phyloP scores from a whole-genome alignment of 2,329 filamentous ascomycete species.

The Phialemoniopsis sp. region DNA sequence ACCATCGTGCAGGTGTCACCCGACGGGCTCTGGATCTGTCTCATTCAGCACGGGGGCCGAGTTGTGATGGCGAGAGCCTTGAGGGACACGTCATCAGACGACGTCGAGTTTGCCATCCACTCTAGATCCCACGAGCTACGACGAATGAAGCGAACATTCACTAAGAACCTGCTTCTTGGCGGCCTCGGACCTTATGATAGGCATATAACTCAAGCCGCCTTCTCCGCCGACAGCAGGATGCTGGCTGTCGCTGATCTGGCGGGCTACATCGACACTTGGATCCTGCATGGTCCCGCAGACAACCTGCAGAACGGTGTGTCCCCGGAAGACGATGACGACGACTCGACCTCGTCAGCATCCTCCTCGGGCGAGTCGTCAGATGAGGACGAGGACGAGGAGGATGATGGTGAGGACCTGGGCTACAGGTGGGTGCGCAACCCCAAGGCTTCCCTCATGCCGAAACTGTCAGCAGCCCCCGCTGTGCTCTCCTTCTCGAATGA shows the following conservation, averaged over 20 bases:
- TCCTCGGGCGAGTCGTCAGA: constrained; percentile 20
- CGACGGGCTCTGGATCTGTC: constrained; percentile 64
- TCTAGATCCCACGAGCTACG: constrained; percentile 35
- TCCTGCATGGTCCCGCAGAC: constrained; percentile 58
- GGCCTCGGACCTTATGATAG: constrained; percentile 73
- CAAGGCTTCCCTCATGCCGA: constrained; percentile 63
- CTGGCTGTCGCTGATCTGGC: constrained; percentile 77
- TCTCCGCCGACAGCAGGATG: constrained; percentile 76
- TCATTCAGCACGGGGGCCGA: constrained; percentile 57
- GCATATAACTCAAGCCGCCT: constrained; percentile 68
- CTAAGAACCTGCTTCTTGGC: constrained; percentile 55
- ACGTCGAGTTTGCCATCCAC: constrained; percentile 30
- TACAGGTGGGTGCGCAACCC: constrained; percentile 76
- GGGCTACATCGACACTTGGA: constrained; percentile 85
- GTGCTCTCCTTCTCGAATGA: constrained; percentile 64
- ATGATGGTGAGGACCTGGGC: constrained; percentile 31
- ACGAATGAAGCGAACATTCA: constrained; percentile 35
- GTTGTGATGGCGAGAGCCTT: constrained; percentile 36
- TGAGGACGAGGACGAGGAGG: constrained; percentile 19
- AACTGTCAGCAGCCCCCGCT: constrained; percentile 59
- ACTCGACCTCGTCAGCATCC: constrained; percentile 15
- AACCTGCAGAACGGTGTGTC: constrained; percentile 14
- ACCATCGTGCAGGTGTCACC: constrained; percentile 66
- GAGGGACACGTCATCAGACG: constrained; percentile 31
- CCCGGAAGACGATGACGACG: constrained; percentile 21